Percentiles rank a stretch among this genome's conserved stretches.
Conservation (phyloP, 2,329 filamentous ascomycete genomes). For the Torrubiellomyces zombiae region DNA sequence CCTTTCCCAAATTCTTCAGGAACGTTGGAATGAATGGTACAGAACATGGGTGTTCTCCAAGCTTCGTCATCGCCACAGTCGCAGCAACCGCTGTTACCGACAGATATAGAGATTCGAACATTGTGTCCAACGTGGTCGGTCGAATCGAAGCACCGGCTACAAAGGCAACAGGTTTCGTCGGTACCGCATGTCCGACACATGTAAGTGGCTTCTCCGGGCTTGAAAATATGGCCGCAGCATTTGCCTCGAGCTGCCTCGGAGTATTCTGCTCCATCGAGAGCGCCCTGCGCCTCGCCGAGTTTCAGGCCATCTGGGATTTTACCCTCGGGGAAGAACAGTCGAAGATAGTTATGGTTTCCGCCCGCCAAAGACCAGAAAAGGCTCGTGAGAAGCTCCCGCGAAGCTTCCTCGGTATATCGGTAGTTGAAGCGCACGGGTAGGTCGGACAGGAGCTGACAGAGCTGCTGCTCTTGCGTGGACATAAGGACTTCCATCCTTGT, state of each 20-base stretch:
- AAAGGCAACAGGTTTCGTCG: slow-evolving; percentile 91
- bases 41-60: slow-evolving; percentile 75
- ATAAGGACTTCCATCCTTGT: slow-evolving; percentile 34
- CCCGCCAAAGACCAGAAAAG: slow-evolving; percentile 81
- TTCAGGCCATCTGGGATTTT: slow-evolving; percentile 51
- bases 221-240: slow-evolving; percentile 94
- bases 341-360: slow-evolving; percentile 56
- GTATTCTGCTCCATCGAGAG: slow-evolving; percentile 88
- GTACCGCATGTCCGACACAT: slow-evolving; percentile 84
- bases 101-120: slow-evolving; percentile 74
- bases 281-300: slow-evolving; percentile 74
- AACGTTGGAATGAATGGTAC: slow-evolving; percentile 72
- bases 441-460: slow-evolving; percentile 67
- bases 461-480: slow-evolving; percentile 59
- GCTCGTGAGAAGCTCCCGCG: slow-evolving; percentile 53
- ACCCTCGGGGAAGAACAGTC: slow-evolving; percentile 68
- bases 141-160: slow-evolving; percentile 83
- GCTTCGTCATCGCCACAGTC: slow-evolving; percentile 94
- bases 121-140: slow-evolving; percentile 91
- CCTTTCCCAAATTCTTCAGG: slow-evolving; percentile 35
- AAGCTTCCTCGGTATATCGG: slow-evolving; percentile 58
- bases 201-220: slow-evolving; percentile 83
- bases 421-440: slow-evolving; percentile 59
- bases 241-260: slow-evolving; percentile 82
- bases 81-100: slow-evolving; percentile 88